Base-by-base conservation (phyloP, 75 land plant genomes). In the Cunninghamia lanceolata region DNA sequence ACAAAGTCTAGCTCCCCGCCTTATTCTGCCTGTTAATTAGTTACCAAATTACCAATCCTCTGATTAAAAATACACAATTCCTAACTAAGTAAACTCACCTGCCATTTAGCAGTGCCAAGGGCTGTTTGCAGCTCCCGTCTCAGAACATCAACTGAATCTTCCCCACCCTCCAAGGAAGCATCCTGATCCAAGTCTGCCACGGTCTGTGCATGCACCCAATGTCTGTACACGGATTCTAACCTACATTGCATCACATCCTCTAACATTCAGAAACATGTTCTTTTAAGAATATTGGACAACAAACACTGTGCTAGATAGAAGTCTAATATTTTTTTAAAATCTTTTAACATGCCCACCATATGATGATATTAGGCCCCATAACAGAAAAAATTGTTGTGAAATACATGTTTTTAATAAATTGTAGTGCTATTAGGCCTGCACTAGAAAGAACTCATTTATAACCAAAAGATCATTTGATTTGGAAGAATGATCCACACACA, bases 21-120 rank as follows among this genome's bases (percentile, higher is more conserved):
- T 3, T 34, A 34, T 73, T 38, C 28, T 34, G 36, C 16, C 36
- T 38, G 4, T 68, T 28, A 36, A 14, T 32, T 11, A 80, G 39
- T 1, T 13, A 28, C 50, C 80, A 43, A 43, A 74, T 42, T 43
- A 66, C 25, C 25, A 39, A 21, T 4, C 34, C 40, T 21, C 30
- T 14, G 8, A 32, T 80, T 28, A 54, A 52, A 82, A 35, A 9
- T 1, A 28, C 0, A 40, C 54, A 81, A 16, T 16, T 25, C 25
- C 9, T 9, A 13, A 76, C 50, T 15, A n/a, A 86, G 35, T 59
- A 45, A 32, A 40, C 74, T 34, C 1, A 94, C 95, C 95, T 94
- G 95, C 95, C 95, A 94, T 89, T 94, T 94, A 21, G 95, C 90
- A 70, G 93, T 94, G 63, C 95, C 95, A 39, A 94, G 84, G 39